These are phyloP conservation scores for Fusarium circinatum DNA, from an alignment of 2,329 filamentous ascomycete genomes.

Conservation along the genomic window DNA sequence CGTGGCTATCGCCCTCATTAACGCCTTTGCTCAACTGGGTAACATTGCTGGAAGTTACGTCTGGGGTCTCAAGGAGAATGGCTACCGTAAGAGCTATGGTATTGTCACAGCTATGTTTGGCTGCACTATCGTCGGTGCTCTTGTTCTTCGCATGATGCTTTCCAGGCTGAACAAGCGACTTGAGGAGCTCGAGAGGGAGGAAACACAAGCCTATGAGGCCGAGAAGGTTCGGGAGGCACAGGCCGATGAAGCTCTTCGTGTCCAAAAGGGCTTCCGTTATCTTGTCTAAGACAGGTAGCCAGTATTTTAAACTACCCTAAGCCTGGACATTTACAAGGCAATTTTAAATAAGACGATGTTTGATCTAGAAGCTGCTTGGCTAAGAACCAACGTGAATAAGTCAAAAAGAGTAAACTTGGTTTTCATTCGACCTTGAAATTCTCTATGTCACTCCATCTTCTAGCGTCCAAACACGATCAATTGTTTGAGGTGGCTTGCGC, in stretches of 20 bases:
- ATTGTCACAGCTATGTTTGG: conserved; percentile 74
- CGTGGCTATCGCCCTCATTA: conserved; percentile 69
- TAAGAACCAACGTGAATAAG: too few relatives aligned
- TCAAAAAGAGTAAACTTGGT: too few relatives aligned
- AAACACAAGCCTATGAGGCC: conserved; percentile 44
- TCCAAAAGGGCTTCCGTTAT: conserved; percentile 60
- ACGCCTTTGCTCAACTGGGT: conserved; percentile 66
- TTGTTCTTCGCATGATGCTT: conserved; percentile 59
- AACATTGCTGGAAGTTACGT: conserved; percentile 72
- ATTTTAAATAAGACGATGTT: neutral
- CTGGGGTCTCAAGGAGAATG: conserved; percentile 68
- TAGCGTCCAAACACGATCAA: too few relatives aligned
- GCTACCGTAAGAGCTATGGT: conserved; percentile 71
- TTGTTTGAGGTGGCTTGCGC: fast-evolving
- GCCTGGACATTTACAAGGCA: neutral
- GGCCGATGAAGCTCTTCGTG: conserved; percentile 56
- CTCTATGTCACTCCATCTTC: too few relatives aligned
- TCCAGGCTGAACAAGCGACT: conserved; percentile 58
- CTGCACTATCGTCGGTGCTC: conserved; percentile 64
- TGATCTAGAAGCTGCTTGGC: too few relatives aligned
- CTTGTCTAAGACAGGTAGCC: conserved; percentile 47
- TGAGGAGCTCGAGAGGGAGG: conserved; percentile 47
- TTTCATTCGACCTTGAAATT: too few relatives aligned
- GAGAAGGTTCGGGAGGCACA: conserved; percentile 51
- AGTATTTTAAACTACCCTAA: neutral